Conservation (phyloP, 371 early-diverging fungal genomes). For the Zychaea mexicana region DNA sequence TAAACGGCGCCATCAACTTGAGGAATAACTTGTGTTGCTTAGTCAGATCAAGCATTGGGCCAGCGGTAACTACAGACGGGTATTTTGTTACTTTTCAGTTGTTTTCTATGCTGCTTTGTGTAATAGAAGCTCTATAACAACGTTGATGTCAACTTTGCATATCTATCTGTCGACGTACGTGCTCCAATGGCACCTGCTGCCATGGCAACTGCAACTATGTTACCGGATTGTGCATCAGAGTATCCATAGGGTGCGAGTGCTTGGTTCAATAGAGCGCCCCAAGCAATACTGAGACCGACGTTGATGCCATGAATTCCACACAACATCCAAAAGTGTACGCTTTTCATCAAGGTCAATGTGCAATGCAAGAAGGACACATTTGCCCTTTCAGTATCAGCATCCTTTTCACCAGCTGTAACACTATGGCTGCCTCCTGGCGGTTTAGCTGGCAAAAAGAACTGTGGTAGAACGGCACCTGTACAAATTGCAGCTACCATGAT, state of each 20-base stretch:
- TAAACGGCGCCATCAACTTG: constrained; percentile 52
- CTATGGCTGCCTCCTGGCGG: constrained; percentile 38
- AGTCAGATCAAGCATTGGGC: constrained; percentile 56
- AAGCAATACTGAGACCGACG: constrained; percentile 67
- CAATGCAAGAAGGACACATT: constrained; percentile 42
- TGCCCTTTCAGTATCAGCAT: background rate
- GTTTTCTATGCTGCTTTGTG: too few species aligned
- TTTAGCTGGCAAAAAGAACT: constrained; percentile 46
- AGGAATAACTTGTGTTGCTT: constrained; percentile 51
- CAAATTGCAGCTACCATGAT: constrained; percentile 52
- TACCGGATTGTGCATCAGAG: constrained; percentile 57
- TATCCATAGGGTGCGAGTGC: constrained; percentile 70
- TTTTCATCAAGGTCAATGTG: constrained; percentile 48
- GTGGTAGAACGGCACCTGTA: constrained; percentile 46
- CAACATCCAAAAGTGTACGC: constrained; percentile 57
- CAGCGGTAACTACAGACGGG: constrained; percentile 34
- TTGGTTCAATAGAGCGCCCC: constrained; percentile 62
- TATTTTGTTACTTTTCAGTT: too few species aligned
- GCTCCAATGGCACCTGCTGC: constrained; percentile 59
- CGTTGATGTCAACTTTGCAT: too few species aligned
- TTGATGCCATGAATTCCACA: constrained; percentile 56
- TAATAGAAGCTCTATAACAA: too few species aligned
- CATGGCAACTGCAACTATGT: constrained; percentile 57
- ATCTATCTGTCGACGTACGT: constrained; percentile 24
- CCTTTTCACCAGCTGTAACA: too few species aligned